Base-by-base conservation (phyloP, 106 monocot species). In the Allium fistulosum region DNA sequence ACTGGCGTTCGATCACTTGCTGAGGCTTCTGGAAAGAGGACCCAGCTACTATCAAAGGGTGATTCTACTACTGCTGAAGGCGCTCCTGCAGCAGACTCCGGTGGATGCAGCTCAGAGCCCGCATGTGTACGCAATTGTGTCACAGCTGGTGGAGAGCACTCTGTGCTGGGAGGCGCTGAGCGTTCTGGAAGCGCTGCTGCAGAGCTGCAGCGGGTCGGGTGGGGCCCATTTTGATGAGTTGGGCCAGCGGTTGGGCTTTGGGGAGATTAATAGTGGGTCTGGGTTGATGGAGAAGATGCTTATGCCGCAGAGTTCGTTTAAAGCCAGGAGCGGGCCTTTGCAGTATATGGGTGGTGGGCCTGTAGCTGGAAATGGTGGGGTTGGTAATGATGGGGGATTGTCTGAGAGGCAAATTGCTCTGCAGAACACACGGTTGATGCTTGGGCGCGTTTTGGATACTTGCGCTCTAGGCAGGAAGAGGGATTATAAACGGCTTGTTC, bases 71-170 rank as follows among this genome's bases (percentile, higher is more conserved):
- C 61, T 93, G 75, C 99, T 99, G n/a, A 99, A 99, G 79, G 88
- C 93, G 16, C 70, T 99, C 49, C 83, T 99, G 16, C 93, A 99
- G 68, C 93, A 90, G 70, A 81, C 93, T 26, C 85, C 90, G 4
- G 84, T 99, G 15, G 99, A 99, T 70, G 90, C 87, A 7, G 82
- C 83, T n/a, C 99, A 99, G 78, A 93, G 90, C 74, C 99, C 99
- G 2, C 93, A 87, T 51, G 93, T 99, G 4, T 99, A 93, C 51
- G 82, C 79, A 59, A 85, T 93, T 27, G 99, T 99, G 11, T 93
- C 93, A 0, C 99, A 93, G 79, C 85, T 99, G 3, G 93, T 99
- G 26, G 99, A 99, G 64, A 93, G 93, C 73, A 80, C 81, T 9
- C 68, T 99, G 26, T 93, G 85, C 50, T 80, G 80, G 78, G 99